Conservation (phyloP, 2,329 filamentous ascomycete genomes). For the Corynespora cassiicola region DNA sequence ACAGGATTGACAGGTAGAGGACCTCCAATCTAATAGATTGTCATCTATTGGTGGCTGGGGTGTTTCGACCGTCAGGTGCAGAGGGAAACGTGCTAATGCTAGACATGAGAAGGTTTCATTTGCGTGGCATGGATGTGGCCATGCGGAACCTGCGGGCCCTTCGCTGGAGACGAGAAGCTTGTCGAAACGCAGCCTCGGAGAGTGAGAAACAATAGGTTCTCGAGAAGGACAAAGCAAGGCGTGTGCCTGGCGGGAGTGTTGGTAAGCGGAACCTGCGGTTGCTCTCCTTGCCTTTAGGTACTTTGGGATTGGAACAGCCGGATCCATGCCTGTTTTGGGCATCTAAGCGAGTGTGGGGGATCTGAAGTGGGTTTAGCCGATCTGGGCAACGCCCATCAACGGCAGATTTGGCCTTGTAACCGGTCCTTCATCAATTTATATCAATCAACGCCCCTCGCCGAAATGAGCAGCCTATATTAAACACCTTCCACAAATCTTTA, state of each 20-base stretch:
- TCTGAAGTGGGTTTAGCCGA: constrained; percentile 16
- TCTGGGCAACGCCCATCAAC: constrained; percentile 17
- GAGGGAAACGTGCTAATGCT: constrained; percentile 23
- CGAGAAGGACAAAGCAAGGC: constrained; percentile 14
- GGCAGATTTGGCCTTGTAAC: constrained; percentile 35
- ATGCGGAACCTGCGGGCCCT: constrained; percentile 22
- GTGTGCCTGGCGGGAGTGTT: constrained; percentile 18
- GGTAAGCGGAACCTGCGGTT: constrained; percentile 21
- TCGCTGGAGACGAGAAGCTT: constrained; percentile 9
- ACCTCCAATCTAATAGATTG: constrained; percentile 42
- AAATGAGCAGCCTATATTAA: constrained; percentile 39
- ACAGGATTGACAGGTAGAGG: constrained; percentile 12
- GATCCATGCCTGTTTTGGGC: constrained; percentile 18
- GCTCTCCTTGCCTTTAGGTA: constrained; percentile 8
- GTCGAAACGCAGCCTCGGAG: not conserved
- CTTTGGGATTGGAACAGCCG: constrained; percentile 1
- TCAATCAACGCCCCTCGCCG: constrained; percentile 39
- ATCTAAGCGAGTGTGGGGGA: constrained; percentile 34
- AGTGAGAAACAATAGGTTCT: too few species aligned
- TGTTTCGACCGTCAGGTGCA: constrained; percentile 26
- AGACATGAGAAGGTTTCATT: constrained; percentile 22
- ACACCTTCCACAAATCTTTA: constrained; percentile 26
- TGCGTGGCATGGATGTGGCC: constrained; percentile 18
- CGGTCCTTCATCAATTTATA: constrained; percentile 44
- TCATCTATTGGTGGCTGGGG: constrained; percentile 23